These are phyloP conservation scores for Chlamydomonas sp. DNA, from an alignment of 139 green algal species.

Conservation along the genomic window DNA sequence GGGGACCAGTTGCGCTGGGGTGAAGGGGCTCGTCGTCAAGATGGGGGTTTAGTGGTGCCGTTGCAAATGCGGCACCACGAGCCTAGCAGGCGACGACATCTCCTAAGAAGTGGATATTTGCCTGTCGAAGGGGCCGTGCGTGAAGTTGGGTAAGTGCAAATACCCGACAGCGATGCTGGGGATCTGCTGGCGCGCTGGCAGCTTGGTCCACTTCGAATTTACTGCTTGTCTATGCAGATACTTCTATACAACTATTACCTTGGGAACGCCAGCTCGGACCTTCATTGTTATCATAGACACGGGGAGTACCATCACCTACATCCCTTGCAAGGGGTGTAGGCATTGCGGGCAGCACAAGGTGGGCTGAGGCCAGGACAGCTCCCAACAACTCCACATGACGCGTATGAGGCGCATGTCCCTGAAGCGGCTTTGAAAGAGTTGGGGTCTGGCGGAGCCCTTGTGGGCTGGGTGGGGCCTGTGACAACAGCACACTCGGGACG, in stretches of 20 bases:
- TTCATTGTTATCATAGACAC: conserved; percentile 97
- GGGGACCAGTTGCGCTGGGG: too few species aligned
- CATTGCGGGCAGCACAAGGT: conserved; percentile 72
- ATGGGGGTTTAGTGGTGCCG: not conserved
- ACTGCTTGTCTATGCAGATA: conserved; percentile 69
- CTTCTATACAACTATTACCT: conserved; percentile 81
- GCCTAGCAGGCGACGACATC: conserved; percentile 7
- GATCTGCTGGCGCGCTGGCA: too few species aligned
- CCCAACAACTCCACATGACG: too few species aligned
- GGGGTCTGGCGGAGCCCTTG: not conserved
- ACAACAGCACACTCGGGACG: too few species aligned
- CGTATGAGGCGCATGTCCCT: too few species aligned
- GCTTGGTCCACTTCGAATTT: not conserved
- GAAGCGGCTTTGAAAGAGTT: not conserved
- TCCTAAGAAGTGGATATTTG: not conserved
- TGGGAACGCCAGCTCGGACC: conserved; percentile 81
- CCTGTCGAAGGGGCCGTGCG: not conserved
- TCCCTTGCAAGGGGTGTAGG: conserved; percentile 80
- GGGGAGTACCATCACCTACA: conserved; percentile 93
- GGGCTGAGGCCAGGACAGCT: not conserved
- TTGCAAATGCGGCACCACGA: not conserved
- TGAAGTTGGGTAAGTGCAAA: conserved; percentile 7
- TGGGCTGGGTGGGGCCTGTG: too few species aligned
- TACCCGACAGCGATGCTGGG: too few species aligned
- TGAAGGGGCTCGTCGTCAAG: too few species aligned